These are phyloP conservation scores for Hypoxylon trugodes DNA, from an alignment of 495 filamentous ascomycete genomes.

Conservation along the genomic window DNA sequence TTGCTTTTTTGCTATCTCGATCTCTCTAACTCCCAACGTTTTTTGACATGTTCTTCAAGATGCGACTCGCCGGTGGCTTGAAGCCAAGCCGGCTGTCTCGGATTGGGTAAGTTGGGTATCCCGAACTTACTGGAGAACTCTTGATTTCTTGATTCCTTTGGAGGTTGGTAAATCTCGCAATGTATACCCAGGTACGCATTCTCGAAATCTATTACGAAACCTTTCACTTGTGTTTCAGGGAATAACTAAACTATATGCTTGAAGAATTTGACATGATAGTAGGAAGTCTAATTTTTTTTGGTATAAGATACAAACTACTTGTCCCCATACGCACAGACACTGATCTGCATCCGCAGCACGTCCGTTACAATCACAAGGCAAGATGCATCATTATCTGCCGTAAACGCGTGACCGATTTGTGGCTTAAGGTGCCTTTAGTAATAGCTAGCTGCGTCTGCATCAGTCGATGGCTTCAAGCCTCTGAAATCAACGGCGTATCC, in stretches of 20 bases:
- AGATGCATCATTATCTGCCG: neutral
- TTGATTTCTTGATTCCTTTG: too few species aligned
- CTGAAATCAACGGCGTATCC: neutral
- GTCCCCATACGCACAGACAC: slow-evolving; percentile 27
- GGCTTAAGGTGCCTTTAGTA: neutral
- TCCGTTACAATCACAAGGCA: slow-evolving; percentile 4
- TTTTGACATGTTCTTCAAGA: slow-evolving; percentile 1
- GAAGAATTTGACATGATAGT: too few species aligned
- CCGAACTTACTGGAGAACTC: too few species aligned
- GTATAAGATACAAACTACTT: too few species aligned
- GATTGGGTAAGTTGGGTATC: too few species aligned
- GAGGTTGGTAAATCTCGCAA: too few species aligned
- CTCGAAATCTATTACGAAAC: neutral
- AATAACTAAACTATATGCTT: neutral
- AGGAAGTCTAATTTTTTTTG: too few species aligned
- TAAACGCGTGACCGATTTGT: neutral
- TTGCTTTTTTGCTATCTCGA: too few species aligned
- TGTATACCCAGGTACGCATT: neutral
- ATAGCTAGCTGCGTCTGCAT: neutral
- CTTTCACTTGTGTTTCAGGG: neutral
- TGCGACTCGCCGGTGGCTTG: too few species aligned
- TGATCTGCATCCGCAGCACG: slow-evolving; percentile 14
- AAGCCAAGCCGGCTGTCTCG: too few species aligned
- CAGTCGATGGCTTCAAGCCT: neutral
- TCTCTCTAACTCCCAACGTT: neutral